Conservation (phyloP, 2,329 filamentous ascomycete species). For the Saccharata proteae region DNA sequence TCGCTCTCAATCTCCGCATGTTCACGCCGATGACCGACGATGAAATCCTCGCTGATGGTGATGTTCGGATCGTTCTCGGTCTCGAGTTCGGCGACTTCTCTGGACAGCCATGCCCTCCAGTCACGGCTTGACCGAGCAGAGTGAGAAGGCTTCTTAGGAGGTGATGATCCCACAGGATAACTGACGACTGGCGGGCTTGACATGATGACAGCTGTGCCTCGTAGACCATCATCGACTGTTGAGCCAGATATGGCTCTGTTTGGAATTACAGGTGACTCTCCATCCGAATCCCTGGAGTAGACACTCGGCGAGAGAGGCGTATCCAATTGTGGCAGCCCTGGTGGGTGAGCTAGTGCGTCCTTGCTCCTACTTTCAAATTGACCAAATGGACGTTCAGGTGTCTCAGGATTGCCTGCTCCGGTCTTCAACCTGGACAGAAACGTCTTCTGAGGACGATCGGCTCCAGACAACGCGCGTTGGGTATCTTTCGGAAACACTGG, state of each 20-base stretch:
- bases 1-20: constrained; percentile 15
- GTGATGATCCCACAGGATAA: constrained; percentile 24
- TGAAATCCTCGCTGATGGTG: constrained; percentile 16
- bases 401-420: no score
- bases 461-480: constrained; percentile 9
- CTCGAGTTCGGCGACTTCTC: constrained; percentile 30
- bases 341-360: no score
- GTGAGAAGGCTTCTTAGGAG: constrained; percentile 12
- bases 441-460: no score
- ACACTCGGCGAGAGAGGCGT: constrained; percentile 32
- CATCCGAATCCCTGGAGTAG: constrained; percentile 33
- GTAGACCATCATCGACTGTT: constrained; percentile 9
- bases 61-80: constrained; percentile 17
- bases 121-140: constrained; percentile 27
- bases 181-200: constrained; percentile 32
- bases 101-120: constrained; percentile 35
- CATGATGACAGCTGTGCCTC: constrained; percentile 30
- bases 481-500: constrained; percentile 12
- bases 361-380: no score
- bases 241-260: constrained; percentile 20
- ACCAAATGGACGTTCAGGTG: no score
- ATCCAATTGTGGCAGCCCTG: constrained; percentile 1
- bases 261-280: constrained; percentile 20
- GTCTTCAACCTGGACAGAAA: no score
- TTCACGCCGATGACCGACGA: constrained; percentile 13